Conservation (phyloP, 2,329 filamentous ascomycete genomes). For the Aspergillus sp. region DNA sequence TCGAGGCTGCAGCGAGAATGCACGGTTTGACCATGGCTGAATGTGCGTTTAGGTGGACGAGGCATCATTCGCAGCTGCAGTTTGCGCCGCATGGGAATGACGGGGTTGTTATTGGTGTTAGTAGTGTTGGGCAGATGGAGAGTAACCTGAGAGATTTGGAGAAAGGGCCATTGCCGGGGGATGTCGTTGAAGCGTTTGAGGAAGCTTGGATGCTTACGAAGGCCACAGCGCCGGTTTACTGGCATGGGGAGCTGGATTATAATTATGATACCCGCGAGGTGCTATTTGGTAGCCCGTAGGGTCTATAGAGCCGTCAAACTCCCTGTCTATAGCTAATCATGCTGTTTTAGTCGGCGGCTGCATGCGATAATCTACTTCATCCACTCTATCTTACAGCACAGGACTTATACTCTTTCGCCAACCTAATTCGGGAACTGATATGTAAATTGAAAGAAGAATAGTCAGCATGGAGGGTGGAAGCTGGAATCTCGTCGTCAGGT, state of each 20-base stretch:
- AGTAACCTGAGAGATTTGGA: slow-evolving; percentile 40
- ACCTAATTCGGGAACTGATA: no score
- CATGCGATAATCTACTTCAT: no score
- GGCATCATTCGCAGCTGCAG: slow-evolving; percentile 7
- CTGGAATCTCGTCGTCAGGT: no score
- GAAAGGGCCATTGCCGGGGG: slow-evolving; percentile 41
- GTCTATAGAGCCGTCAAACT: no score
- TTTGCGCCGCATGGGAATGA: slow-evolving; percentile 1
- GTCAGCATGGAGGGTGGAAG: no score
- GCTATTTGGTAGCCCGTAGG: neutral
- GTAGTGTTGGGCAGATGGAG: slow-evolving; percentile 37
- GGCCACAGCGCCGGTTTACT: slow-evolving; percentile 31
- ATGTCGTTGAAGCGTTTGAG: slow-evolving; percentile 41
- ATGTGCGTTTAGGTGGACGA: slow-evolving; percentile 6
- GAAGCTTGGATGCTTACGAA: slow-evolving; percentile 37
- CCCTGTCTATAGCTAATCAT: no score
- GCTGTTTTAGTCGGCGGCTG: no score
- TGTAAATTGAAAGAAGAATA: no score
- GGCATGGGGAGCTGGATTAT: slow-evolving; percentile 23
- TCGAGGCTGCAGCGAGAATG: neutral
- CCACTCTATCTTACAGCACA: no score
- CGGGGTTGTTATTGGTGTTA: slow-evolving; percentile 7
- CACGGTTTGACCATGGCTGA: slow-evolving; percentile 9
- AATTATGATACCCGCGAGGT: slow-evolving; percentile 1
- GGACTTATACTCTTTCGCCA: no score